Base-by-base conservation (phyloP, 2,329 filamentous ascomycete species). In the Fusarium citri region DNA sequence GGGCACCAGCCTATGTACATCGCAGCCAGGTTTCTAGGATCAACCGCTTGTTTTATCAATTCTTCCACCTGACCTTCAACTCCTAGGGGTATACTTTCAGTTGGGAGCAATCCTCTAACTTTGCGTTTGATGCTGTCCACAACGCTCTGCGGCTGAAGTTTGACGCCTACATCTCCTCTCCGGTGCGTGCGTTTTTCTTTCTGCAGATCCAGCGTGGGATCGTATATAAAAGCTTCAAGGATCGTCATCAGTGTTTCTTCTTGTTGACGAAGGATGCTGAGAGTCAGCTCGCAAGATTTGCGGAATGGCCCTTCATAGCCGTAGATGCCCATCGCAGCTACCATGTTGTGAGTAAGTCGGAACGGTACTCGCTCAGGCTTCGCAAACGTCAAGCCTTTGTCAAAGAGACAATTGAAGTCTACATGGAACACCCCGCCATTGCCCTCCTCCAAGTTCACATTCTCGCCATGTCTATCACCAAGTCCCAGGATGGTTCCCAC, bases 391-490 rank as follows among this genome's bases (percentile, higher is more conserved):
- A 95, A 87, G 3, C 96, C 96, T 77, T 99, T 99, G 83, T 99
- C 97, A 79, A 99, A 99, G 7, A 99, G 89, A 80, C 97, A 99
- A 82, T 99, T 99, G 86, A 99, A 99, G 81, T 99, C 96, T 47
- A 99, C 97, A 80, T 99, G 96, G 80, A 99, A 93, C 4, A 97
- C 90, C 54, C 95, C 95, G 46, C 97, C 96, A 70, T 94, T 97
- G 59, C 92, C 92, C 82, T 98, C 94, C 79, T 98, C 94, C 31
- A 99, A 89, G 30, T 98, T 88, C 58, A 99, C 93, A 80, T 99
- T 99, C 80, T 99, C 96, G 62, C 95, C 95, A 81, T 99, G 96
- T 6, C 96, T 91, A 80, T 99, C 96, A 41, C 96, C 96, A 1
- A 99, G 85, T 0, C 92, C 96, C 7, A 99, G 87, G 50, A 98